Evolutionary conservation across 208 protist genomes (phyloP), one percentile per base, ranked within the genome.

Genomic region (Acanthamoeba triangularis): DNA sequence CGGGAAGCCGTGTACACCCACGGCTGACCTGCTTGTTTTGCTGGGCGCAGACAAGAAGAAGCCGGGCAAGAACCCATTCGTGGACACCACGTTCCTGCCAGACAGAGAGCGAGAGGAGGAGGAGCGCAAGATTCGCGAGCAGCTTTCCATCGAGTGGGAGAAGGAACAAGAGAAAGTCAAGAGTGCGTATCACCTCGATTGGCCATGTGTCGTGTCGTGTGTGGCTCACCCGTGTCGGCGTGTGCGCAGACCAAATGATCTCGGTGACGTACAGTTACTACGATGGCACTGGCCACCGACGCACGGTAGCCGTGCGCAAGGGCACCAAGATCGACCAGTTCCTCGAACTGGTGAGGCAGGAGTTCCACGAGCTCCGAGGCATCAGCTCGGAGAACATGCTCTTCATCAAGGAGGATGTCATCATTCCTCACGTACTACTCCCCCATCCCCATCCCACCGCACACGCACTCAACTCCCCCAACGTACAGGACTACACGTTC

Each of bases 401-500:
- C 95, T 99, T 98, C 95, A 97, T 99, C 84, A 99, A 99, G 95
- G 98, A 99, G 59, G 98, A 99, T 96, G 69, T 98, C 30, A 99
- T 99, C 74, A 98, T 99, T 59, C 98, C 98, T 20, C 98, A 98
- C 33, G 96, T 97, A 97, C 33, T 33, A 35, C 16, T 76, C 28
- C 78, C 72, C 56, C 74, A 28, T 47, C 13, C 72, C 18, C 74
- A n/a, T 93, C 5, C 16, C 16, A 76, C 23, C 11, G 11, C 35
- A 49, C 41, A 47, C 74, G 47, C 59, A 35, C 44, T 82, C 20
- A 56, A 20, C 56, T 14, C 10, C 33, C 20, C 37, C 63, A 56
- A 44, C 25, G 8, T 98, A 3, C 96, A 98, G 93, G 90, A 98
- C 30, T 97, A 98, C 94, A 98, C 98, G n/a, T 99, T 99, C 65